Conservation (phyloP, 2,329 filamentous ascomycete genomes). For the Hyphodiscus sp. region DNA sequence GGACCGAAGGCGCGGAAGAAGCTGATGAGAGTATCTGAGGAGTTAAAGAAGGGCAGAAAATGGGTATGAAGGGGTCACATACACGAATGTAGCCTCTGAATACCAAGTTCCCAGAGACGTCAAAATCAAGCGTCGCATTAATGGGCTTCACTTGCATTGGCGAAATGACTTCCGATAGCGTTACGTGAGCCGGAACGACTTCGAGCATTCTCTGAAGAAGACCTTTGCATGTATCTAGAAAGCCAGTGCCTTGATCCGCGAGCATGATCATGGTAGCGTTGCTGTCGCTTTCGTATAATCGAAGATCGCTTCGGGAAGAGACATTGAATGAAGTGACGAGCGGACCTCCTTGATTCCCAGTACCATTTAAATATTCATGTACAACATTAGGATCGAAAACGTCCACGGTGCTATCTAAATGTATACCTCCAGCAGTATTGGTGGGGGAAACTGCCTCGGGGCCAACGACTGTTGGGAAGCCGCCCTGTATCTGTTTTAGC, state of each 20-base stretch:
- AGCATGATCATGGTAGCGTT: conserved; percentile 48
- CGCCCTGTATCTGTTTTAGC: conserved; percentile 30
- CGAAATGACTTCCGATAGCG: conserved; percentile 43
- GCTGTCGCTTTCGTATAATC: conserved; percentile 47
- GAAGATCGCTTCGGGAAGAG: conserved; percentile 45
- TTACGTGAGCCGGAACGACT: conserved; percentile 44
- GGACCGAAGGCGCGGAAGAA: neutral
- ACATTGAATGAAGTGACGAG: conserved; percentile 43
- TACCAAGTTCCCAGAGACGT: conserved; percentile 6
- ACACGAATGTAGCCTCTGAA: conserved; percentile 20
- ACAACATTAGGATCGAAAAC: conserved; percentile 49
- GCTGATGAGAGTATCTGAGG: conserved; percentile 6
- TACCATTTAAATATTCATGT: conserved; percentile 41
- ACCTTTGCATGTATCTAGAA: conserved; percentile 40
- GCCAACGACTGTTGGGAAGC: conserved; percentile 46
- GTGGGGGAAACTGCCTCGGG: conserved; percentile 30
- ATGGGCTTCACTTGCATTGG: conserved; percentile 55
- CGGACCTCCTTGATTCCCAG: conserved; percentile 37
- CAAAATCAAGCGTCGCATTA: conserved; percentile 26
- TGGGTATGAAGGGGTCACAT: neutral
- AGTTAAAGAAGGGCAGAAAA: neutral
- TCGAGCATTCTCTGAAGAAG: conserved; percentile 55
- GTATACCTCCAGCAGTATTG: conserved; percentile 4
- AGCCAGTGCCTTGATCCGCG: conserved; percentile 36
- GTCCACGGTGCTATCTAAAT: conserved; percentile 39